These are phyloP conservation scores for Mycena filopes DNA, from an alignment of 768 basidiomycete genomes.

Conservation along the genomic window DNA sequence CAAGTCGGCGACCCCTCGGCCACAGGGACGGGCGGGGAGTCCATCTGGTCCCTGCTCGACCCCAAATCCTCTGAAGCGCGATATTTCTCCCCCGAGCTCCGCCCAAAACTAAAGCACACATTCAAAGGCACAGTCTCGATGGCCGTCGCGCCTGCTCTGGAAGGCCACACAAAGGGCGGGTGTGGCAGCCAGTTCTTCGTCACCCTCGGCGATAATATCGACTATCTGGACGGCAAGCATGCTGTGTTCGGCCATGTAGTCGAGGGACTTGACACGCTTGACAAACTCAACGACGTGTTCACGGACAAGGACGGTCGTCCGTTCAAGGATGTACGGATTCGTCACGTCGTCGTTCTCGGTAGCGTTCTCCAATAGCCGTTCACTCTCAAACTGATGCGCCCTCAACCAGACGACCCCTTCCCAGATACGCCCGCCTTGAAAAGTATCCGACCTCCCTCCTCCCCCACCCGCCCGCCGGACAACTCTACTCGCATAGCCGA, in stretches of 20 bases:
- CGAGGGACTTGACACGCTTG: constrained; percentile 91
- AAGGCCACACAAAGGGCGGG: constrained; percentile 71
- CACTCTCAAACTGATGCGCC: constrained; percentile 9
- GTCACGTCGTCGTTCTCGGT: constrained; percentile 97
- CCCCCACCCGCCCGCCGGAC: constrained; percentile 86
- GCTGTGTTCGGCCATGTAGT: constrained; percentile 97
- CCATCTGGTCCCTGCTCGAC: constrained; percentile 81
- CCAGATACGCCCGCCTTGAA: constrained; percentile 82
- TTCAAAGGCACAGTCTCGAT: constrained; percentile 93
- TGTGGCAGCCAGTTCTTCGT: constrained; percentile 98
- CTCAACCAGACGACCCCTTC: constrained; percentile 87
- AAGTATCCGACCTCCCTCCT: constrained; percentile 68
- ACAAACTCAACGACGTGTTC: constrained; percentile 93
- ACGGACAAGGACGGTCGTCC: constrained; percentile 90
- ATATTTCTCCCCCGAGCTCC: constrained; percentile 89
- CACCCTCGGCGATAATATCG: constrained; percentile 89
- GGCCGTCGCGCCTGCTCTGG: constrained; percentile 91
- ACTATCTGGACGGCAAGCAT: constrained; percentile 94
- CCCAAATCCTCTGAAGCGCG: constrained; percentile 64
- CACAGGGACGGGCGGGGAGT: constrained; percentile 93
- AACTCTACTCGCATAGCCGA: constrained; percentile 91
- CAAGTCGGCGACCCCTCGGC: constrained; percentile 97
- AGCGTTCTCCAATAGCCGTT: constrained; percentile 42
- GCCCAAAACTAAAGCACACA: constrained; percentile 85
- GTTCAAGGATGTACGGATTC: constrained; percentile 92